Conservation (phyloP, 805 yeast species). For the Wickerhamomyces chambardii region DNA sequence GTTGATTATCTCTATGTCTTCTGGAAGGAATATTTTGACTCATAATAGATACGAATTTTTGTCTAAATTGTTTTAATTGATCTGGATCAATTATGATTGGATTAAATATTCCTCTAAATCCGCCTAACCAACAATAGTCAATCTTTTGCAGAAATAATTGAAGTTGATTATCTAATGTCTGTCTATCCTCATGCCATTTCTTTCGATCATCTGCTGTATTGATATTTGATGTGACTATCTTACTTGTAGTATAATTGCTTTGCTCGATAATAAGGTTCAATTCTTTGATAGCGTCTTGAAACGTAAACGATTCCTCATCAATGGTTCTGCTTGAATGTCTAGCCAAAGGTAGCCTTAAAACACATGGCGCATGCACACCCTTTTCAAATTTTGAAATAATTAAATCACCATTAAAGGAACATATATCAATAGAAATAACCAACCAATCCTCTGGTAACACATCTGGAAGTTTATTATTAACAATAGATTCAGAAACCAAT, state of each 20-base stretch:
- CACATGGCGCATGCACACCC: slow-evolving; percentile 26
- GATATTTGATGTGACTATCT: slow-evolving; percentile 41
- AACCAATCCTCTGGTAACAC: slow-evolving; percentile 43
- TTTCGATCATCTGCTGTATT: slow-evolving; percentile 50
- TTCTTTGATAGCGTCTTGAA: slow-evolving; percentile 35
- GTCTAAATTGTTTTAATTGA: slow-evolving; percentile 23
- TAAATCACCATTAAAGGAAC: slow-evolving; percentile 49
- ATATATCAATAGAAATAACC: slow-evolving; percentile 51
- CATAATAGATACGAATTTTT: slow-evolving; percentile 28
- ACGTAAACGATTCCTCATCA: slow-evolving; percentile 31
- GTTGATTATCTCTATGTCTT: slow-evolving; percentile 20
- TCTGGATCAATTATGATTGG: slow-evolving; percentile 18
- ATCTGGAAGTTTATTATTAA: slow-evolving; percentile 5
- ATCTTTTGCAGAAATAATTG: slow-evolving; percentile 42
- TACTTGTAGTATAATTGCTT: slow-evolving; percentile 54
- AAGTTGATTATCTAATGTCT: slow-evolving; percentile 48
- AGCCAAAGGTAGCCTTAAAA: slow-evolving; percentile 51
- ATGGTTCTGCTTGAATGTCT: slow-evolving; percentile 36
- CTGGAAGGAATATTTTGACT: slow-evolving; percentile 41
- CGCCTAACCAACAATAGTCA: slow-evolving; percentile 70
- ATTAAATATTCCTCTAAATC: slow-evolving; percentile 57
- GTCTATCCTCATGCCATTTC: slow-evolving; percentile 74
- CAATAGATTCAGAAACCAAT: slow-evolving; percentile 7
- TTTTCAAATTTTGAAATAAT: slow-evolving; percentile 37
- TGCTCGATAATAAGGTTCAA: slow-evolving; percentile 42